These are phyloP conservation scores for Phyllosticta capitalensis DNA, from an alignment of 2,329 filamentous ascomycete genomes.

Conservation along the genomic window DNA sequence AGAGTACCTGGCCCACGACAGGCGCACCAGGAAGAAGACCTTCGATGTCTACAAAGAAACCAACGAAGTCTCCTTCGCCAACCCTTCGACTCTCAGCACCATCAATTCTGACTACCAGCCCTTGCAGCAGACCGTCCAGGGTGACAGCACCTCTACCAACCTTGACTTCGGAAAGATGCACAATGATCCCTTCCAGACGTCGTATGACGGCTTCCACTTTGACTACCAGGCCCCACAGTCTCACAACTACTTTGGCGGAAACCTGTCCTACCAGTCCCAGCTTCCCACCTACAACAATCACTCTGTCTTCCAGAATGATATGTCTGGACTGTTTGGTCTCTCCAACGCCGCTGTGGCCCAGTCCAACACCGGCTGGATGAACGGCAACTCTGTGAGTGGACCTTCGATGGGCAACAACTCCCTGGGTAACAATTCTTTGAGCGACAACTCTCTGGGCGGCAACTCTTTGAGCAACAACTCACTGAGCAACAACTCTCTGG, in stretches of 20 bases:
- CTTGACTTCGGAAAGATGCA: constrained; percentile 17
- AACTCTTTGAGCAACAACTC: too few relatives aligned
- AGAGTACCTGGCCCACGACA: constrained; percentile 21
- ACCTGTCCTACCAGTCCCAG: background rate
- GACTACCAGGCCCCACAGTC: background rate
- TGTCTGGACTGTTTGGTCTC: background rate
- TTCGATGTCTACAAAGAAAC: constrained; percentile 36
- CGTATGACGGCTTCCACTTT: background rate
- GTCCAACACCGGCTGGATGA: background rate
- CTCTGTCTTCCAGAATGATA: background rate
- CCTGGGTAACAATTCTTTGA: too few relatives aligned
- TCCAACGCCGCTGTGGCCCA: background rate
- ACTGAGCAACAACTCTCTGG: too few relatives aligned
- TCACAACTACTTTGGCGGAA: background rate
- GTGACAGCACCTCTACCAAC: background rate
- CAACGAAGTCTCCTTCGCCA: constrained; percentile 20
- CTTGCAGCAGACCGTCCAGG: background rate
- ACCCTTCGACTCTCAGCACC: constrained; percentile 24
- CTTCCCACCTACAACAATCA: background rate
- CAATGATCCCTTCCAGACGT: constrained; percentile 18
- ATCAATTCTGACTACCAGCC: constrained; percentile 22
- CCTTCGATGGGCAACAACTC: too few relatives aligned
- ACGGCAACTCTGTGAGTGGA: background rate
- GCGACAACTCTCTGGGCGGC: too few relatives aligned
- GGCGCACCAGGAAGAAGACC: constrained; percentile 26